Evolutionary conservation across 805 yeast species (phyloP).

Genomic region (Lipomyces lipofer): DNA sequence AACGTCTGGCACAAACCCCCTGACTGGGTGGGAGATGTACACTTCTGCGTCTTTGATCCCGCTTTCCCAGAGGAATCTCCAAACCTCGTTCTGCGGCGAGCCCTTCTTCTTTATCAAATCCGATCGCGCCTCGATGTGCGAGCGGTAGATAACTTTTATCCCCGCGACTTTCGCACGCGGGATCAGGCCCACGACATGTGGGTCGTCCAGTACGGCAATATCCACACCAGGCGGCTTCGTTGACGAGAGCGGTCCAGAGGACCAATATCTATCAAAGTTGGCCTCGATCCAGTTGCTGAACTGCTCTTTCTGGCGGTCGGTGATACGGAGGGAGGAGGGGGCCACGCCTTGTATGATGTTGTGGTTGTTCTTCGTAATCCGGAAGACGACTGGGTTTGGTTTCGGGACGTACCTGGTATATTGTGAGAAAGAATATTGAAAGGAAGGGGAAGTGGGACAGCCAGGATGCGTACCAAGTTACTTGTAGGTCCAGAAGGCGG

Average conservation of each 20-base stretch:
- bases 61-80: conserved; percentile 26
- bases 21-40: conserved; percentile 31
- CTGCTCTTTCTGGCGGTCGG: conserved; percentile 18
- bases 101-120: conserved; percentile 21
- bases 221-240: conserved; percentile 30
- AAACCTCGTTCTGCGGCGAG: conserved; percentile 29
- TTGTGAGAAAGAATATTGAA: no score
- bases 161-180: conserved; percentile 28
- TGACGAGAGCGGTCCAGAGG: conserved; percentile 18
- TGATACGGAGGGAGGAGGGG: conserved; percentile 16
- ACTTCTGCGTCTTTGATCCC: conserved; percentile 31
- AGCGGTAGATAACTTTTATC: conserved; percentile 26
- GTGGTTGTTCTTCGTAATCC: conserved; percentile 31
- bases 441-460: no score
- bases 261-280: conserved; percentile 27
- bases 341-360: conserved; percentile 32
- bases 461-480: no score
- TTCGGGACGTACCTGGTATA: conserved; percentile 31
- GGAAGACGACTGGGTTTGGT: conserved; percentile 31
- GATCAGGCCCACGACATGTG: conserved; percentile 26
- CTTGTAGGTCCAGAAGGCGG: conserved; percentile 20
- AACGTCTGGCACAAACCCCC: conserved; percentile 27
- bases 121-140: conserved; percentile 31
- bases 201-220: conserved; percentile 29
- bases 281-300: conserved; percentile 25